A percentile compares a stretch with the other conserved stretches of the same genome.
Conservation (phyloP, 1,284 basidiomycete species). For the Sanghuangporus sanghuang region DNA sequence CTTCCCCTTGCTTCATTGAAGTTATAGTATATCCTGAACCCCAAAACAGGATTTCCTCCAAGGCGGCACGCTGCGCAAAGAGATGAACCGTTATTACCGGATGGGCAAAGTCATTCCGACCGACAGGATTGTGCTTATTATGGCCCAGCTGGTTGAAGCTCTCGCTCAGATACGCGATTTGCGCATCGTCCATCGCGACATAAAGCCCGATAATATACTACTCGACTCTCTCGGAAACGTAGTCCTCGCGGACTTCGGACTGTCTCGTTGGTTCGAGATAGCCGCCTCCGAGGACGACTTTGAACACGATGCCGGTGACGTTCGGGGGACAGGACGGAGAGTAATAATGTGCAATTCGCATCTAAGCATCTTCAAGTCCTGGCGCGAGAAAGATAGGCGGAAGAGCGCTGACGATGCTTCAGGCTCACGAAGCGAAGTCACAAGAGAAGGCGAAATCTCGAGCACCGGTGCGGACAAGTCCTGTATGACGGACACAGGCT, state of each 20-base stretch:
- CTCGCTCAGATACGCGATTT: not conserved
- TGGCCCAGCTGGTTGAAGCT: slow-evolving; percentile 9
- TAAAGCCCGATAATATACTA: slow-evolving; percentile 63
- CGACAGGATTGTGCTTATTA: slow-evolving; percentile 9
- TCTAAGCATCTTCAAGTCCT: not conserved
- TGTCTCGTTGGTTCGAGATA: slow-evolving; percentile 31
- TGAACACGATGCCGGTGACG: not conserved
- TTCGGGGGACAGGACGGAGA: not conserved
- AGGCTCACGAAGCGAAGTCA: not conserved
- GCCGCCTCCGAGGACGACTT: not conserved
- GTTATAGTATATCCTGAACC: not conserved
- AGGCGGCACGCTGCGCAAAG: slow-evolving; percentile 6
- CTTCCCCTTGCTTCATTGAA: not conserved
- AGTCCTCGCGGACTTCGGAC: slow-evolving; percentile 62
- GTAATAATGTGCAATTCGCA: not conserved
- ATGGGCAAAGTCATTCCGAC: not conserved
- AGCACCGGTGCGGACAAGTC: slow-evolving; percentile 23
- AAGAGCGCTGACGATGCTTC: not conserved
- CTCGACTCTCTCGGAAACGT: slow-evolving; percentile 41
- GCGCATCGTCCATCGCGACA: slow-evolving; percentile 61
- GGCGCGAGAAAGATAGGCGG: not conserved
- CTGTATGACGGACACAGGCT: slow-evolving; percentile 8
- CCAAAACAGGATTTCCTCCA: slow-evolving; percentile 4
- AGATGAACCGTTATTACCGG: not conserved
- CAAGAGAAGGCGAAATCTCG: not conserved